Conservation (phyloP, 495 filamentous ascomycete species). For the Alectoria sarmentosa region DNA sequence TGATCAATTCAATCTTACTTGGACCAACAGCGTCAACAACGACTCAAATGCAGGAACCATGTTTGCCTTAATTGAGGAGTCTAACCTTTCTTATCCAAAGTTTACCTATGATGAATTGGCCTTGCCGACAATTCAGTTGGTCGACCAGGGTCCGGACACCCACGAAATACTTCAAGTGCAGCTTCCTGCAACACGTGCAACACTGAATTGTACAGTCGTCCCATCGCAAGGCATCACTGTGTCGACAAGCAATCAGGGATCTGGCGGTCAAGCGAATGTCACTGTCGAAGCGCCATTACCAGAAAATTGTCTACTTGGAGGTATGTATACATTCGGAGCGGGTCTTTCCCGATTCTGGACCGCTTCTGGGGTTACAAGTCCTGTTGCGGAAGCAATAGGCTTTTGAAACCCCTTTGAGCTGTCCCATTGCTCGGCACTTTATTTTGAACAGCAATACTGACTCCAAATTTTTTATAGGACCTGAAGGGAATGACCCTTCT, state of each 20-base stretch:
- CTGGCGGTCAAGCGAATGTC: neutral
- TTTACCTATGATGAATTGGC: neutral
- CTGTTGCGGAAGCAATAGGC: no score
- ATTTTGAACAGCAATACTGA: no score
- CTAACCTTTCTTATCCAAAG: neutral
- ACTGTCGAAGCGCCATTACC: neutral
- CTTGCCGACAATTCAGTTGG: neutral
- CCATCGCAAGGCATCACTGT: neutral
- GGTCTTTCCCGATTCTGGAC: no score
- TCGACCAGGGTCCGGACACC: neutral
- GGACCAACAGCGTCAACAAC: neutral
- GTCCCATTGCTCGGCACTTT: no score
- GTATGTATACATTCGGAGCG: no score
- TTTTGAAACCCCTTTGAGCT: no score
- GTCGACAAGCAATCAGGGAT: neutral
- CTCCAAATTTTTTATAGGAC: no score
- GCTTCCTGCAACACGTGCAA: neutral
- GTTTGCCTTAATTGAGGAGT: neutral
- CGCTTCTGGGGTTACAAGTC: no score
- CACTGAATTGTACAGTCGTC: slow-evolving; percentile 2
- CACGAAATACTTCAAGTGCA: neutral
- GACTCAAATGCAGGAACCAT: neutral
- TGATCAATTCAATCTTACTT: neutral
- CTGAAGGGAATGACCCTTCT: neutral
- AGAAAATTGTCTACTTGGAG: neutral